phyloP scores from a whole-genome alignment of 495 filamentous ascomycete species.

The Aspergillus taichungensis region DNA sequence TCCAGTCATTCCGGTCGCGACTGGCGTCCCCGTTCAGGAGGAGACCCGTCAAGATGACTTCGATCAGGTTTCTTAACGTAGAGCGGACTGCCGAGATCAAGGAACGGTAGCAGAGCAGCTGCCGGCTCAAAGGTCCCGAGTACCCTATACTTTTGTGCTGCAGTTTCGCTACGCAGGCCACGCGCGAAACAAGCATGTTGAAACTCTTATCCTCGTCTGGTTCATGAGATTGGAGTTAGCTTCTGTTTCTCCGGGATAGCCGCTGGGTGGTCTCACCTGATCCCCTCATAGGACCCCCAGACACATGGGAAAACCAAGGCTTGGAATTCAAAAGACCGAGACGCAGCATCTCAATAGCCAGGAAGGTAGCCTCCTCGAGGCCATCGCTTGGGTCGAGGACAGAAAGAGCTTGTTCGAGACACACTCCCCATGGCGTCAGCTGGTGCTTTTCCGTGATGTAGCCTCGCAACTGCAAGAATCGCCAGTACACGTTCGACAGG shows the following conservation, averaged over 20 bases:
- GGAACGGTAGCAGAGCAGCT: slow-evolving; percentile 79
- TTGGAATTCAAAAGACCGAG: slow-evolving; percentile 65
- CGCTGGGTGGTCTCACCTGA: slow-evolving; percentile 33
- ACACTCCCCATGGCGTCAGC: slow-evolving; percentile 77
- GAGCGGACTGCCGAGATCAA: slow-evolving; percentile 70
- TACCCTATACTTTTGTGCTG: slow-evolving; percentile 81
- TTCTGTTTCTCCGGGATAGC: not conserved
- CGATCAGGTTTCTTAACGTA: slow-evolving; percentile 69
- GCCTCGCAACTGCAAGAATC: slow-evolving; percentile 79
- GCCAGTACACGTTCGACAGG: slow-evolving; percentile 68
- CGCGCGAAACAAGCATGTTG: slow-evolving; percentile 73
- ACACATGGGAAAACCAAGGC: slow-evolving; percentile 47
- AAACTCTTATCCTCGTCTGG: slow-evolving; percentile 57
- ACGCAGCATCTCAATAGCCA: slow-evolving; percentile 73
- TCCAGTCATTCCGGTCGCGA: slow-evolving; percentile 60
- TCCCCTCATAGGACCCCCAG: slow-evolving; percentile 50
- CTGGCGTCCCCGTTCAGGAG: slow-evolving; percentile 70
- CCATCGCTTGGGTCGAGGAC: slow-evolving; percentile 46
- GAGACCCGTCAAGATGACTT: slow-evolving; percentile 68
- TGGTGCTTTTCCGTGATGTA: slow-evolving; percentile 75
- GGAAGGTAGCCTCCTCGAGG: slow-evolving; percentile 56
- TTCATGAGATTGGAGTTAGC: not conserved
- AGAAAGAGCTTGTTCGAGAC: slow-evolving; percentile 58
- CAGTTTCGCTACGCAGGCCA: slow-evolving; percentile 72
- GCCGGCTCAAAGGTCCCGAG: slow-evolving; percentile 86